Conservation (phyloP, 257 asterid species). For the Capsicum chinense region DNA sequence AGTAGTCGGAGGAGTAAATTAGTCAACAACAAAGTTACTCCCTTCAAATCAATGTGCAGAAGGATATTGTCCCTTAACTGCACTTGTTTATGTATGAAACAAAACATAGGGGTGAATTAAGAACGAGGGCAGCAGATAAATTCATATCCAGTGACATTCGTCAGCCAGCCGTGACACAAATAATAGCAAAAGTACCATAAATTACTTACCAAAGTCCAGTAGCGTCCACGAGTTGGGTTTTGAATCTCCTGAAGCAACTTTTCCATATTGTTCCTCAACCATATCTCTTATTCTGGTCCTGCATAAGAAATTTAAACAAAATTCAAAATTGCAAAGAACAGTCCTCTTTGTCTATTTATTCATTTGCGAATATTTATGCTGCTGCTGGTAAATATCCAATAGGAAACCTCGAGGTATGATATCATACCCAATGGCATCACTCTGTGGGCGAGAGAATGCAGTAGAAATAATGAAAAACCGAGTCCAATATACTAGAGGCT, state of each 20-base stretch:
- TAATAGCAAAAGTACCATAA: slow-evolving; percentile 21
- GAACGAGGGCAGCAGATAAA: background rate
- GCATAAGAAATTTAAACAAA: slow-evolving; percentile 28
- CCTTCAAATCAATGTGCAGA: slow-evolving; percentile 25
- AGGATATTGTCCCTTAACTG: background rate
- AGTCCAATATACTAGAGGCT: slow-evolving; percentile 98
- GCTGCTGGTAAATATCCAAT: slow-evolving; percentile 3
- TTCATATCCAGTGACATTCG: slow-evolving; percentile 3
- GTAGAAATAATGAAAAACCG: slow-evolving; percentile 91
- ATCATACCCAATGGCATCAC: slow-evolving; percentile 82
- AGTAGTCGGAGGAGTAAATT: background rate
- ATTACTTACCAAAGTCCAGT: slow-evolving; percentile 82
- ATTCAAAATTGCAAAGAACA: background rate
- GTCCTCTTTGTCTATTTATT: slow-evolving; percentile 14
- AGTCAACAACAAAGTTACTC: background rate
- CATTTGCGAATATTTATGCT: background rate
- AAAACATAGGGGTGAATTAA: background rate
- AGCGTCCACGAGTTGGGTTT: slow-evolving; percentile 98
- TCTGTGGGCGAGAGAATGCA: slow-evolving; percentile 92
- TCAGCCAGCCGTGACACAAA: background rate
- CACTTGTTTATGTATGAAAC: background rate
- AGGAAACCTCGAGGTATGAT: slow-evolving; percentile 22
- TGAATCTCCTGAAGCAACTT: slow-evolving; percentile 73
- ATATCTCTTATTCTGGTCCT: slow-evolving; percentile 76
- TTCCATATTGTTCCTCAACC: slow-evolving; percentile 84